Conservation (phyloP, 306 rosid species). For the Casuarina cunninghamiana region DNA sequence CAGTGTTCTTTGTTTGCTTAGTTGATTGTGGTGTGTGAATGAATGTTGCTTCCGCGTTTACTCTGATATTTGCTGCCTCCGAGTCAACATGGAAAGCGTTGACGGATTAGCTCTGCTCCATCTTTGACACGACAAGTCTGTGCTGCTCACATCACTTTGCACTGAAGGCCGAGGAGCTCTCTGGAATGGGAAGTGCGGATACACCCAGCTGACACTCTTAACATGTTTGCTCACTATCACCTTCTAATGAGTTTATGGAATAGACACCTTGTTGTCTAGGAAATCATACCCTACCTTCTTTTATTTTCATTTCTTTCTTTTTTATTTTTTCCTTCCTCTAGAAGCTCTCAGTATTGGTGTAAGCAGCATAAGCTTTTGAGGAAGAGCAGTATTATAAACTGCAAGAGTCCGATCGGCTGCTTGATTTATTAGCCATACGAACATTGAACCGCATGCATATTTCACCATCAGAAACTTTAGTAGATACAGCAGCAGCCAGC, state of each 20-base stretch:
- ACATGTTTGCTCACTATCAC: slow-evolving; percentile 15
- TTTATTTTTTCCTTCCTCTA: too few species aligned
- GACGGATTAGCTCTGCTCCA: slow-evolving; percentile 47
- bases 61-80: too few species aligned
- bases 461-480: too few species aligned
- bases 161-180: slow-evolving; percentile 26
- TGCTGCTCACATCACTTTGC: slow-evolving; percentile 53
- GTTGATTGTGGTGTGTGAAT: too few species aligned
- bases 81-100: slow-evolving; percentile 33
- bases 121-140: slow-evolving; percentile 61
- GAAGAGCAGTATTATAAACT: too few species aligned
- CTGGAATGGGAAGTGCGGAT: slow-evolving; percentile 9
- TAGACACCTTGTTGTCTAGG: neutral
- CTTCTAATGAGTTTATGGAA: neutral
- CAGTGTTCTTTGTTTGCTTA: too few species aligned
- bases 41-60: too few species aligned
- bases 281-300: neutral
- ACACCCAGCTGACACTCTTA: slow-evolving; percentile 33
- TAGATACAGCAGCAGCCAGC: too few species aligned
- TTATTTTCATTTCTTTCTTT: neutral
- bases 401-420: too few species aligned
- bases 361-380: too few species aligned
- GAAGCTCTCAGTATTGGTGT: neutral
- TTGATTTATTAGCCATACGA: too few species aligned
- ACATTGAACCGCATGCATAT: too few species aligned